Conservation (phyloP, 768 basidiomycete species). For the Boletus tomentosulus region DNA sequence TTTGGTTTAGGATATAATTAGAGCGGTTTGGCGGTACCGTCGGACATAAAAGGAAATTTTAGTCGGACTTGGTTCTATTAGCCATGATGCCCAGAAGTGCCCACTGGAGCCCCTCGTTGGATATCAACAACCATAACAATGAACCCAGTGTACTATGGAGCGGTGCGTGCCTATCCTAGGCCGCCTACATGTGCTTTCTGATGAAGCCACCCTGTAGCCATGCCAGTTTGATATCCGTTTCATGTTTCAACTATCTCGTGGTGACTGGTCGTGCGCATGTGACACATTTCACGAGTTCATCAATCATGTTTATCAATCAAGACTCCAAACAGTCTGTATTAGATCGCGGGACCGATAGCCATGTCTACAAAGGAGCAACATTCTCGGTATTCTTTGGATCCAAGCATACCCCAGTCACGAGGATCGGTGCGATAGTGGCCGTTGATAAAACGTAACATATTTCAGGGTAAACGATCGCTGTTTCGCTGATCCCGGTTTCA, state of each 20-base stretch:
- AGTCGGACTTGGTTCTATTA: no score
- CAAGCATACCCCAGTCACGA: no score
- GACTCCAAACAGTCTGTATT: conserved; percentile 34
- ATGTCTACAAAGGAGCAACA: conserved; percentile 51
- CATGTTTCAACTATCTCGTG: neutral
- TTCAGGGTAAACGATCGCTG: conserved; percentile 69
- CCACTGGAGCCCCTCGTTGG: no score
- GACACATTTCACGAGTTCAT: neutral
- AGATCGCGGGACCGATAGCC: conserved; percentile 50
- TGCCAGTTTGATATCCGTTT: neutral
- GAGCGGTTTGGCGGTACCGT: no score
- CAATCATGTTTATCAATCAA: neutral
- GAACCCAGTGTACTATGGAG: neutral
- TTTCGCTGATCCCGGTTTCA: conserved; percentile 66
- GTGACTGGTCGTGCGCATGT: neutral
- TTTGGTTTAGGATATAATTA: no score
- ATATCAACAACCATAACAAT: no score
- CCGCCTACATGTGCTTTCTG: neutral
- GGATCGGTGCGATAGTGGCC: conserved; percentile 51
- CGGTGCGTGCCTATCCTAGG: neutral
- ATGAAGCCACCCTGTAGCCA: neutral
- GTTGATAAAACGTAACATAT: conserved; percentile 75
- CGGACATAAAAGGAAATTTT: no score
- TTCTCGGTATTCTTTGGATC: conserved; percentile 40
- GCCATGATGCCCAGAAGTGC: no score